phyloP scores from a whole-genome alignment of 805 yeast species.

The Schizosaccharomyces osmophilus region DNA sequence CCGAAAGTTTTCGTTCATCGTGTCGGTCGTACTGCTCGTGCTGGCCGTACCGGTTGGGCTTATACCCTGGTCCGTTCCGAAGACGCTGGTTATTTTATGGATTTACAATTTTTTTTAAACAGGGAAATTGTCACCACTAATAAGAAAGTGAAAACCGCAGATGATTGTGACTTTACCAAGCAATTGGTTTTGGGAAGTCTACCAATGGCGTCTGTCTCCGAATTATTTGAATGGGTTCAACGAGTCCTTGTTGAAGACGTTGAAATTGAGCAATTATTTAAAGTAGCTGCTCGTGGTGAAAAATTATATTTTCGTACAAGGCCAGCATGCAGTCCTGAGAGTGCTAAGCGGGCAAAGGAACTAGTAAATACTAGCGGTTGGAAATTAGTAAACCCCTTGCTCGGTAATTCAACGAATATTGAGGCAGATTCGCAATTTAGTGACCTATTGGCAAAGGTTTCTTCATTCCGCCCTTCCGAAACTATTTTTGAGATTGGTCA shows the following conservation, averaged over 20 bases:
- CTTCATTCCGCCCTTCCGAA: conserved; percentile 49
- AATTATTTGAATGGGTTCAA: conserved; percentile 45
- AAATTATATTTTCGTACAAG: conserved; percentile 66
- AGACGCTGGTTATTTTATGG: conserved; percentile 75
- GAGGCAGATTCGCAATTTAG: conserved; percentile 37
- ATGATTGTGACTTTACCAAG: conserved; percentile 46
- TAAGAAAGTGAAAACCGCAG: background rate
- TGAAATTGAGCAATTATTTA: conserved; percentile 39
- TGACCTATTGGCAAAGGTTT: conserved; percentile 43
- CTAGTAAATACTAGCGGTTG: conserved; percentile 32
- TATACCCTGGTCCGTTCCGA: conserved; percentile 64
- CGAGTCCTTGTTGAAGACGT: conserved; percentile 34
- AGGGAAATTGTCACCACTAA: conserved; percentile 38
- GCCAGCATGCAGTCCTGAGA: conserved; percentile 62
- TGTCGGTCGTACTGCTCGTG: conserved; percentile 98
- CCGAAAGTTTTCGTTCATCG: conserved; percentile 89
- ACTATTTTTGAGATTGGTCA: conserved; percentile 76
- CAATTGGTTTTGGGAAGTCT: conserved; percentile 62
- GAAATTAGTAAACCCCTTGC: conserved; percentile 14
- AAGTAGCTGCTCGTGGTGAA: conserved; percentile 70
- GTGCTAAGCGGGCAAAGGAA: conserved; percentile 68
- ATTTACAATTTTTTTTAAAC: conserved; percentile 73
- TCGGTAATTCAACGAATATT: conserved; percentile 3
- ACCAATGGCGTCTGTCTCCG: conserved; percentile 52
- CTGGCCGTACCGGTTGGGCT: conserved; percentile 96